Evolutionary conservation across 768 basidiomycete genomes (phyloP).

Genomic region (Rhizopogon roseolus): DNA sequence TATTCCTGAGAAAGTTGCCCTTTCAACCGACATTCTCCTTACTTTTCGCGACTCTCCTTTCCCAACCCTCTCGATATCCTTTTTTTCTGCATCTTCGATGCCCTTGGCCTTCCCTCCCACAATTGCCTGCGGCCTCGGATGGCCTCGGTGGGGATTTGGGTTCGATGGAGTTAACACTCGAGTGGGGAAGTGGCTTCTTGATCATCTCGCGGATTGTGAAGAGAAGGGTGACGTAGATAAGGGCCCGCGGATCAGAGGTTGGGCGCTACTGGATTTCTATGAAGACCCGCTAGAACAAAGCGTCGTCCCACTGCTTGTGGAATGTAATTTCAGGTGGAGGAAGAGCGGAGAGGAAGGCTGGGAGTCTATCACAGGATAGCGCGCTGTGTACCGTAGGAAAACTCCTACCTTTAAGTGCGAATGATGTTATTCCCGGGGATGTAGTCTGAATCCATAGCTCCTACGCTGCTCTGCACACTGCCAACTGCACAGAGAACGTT

Average conservation of each 20-base stretch:
- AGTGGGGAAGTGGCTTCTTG: conserved; percentile 68
- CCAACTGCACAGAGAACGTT: no score
- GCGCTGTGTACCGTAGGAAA: no score
- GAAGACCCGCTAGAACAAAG: conserved; percentile 47
- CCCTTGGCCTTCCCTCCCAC: conserved; percentile 75
- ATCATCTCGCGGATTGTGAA: conserved; percentile 30
- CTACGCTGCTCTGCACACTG: no score
- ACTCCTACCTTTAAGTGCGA: no score
- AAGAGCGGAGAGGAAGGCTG: conserved; percentile 39
- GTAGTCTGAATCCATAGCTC: no score
- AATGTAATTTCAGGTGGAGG: conserved; percentile 69
- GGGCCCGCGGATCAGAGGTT: conserved; percentile 56
- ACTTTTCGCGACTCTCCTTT: conserved; percentile 29
- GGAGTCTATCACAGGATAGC: conserved; percentile 6
- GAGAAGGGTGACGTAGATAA: background rate
- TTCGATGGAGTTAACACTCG: conserved; percentile 83
- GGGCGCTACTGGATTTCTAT: conserved; percentile 75
- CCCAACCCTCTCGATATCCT: conserved; percentile 67
- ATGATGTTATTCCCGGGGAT: no score
- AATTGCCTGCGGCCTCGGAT: conserved; percentile 81
- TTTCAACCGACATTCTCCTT: conserved; percentile 50
- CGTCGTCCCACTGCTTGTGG: conserved; percentile 63
- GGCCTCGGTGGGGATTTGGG: conserved; percentile 71
- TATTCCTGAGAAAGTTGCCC: conserved; percentile 77
- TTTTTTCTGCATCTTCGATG: conserved; percentile 75